A percentile compares a stretch with the other conserved stretches of the same genome.
Conservation (phyloP, 2,329 filamentous ascomycete species). For the Esteya vermicola region DNA sequence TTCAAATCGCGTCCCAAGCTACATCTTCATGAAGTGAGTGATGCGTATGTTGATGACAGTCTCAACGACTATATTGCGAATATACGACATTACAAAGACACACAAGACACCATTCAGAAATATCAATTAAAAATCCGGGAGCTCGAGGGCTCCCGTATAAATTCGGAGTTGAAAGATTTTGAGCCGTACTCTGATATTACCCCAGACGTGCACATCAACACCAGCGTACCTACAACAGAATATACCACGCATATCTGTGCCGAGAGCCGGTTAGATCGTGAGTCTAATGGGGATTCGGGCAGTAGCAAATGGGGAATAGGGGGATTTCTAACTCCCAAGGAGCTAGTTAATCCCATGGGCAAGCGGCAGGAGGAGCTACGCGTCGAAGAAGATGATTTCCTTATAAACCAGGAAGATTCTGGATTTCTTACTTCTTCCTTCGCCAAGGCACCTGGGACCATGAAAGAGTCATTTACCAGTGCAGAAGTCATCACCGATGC, state of each 20-base stretch:
- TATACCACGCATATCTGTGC: background rate
- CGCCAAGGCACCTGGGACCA: background rate
- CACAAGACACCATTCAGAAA: constrained; percentile 12
- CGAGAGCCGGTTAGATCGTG: too few species aligned
- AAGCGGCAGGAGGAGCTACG: too few species aligned
- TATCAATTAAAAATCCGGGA: constrained; percentile 21
- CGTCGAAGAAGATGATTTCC: too few species aligned
- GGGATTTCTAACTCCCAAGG: too few species aligned
- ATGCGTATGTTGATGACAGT: constrained; percentile 17
- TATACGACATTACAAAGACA: constrained; percentile 33
- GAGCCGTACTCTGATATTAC: background rate
- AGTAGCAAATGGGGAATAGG: too few species aligned
- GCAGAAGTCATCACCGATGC: constrained; percentile 28
- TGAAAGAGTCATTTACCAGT: constrained; percentile 21
- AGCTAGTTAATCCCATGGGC: too few species aligned
- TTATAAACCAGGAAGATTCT: background rate
- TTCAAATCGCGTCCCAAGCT: background rate
- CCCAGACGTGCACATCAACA: constrained; percentile 1
- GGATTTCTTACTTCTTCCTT: background rate
- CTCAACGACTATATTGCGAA: constrained; percentile 62
- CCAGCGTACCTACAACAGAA: too few species aligned
- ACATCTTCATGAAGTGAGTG: constrained; percentile 4
- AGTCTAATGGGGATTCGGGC: too few species aligned
- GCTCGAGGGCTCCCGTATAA: constrained; percentile 28
- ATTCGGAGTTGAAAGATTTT: constrained; percentile 14